phyloP scores from a whole-genome alignment of 257 asterid genomes.

The Ilex asprella region DNA sequence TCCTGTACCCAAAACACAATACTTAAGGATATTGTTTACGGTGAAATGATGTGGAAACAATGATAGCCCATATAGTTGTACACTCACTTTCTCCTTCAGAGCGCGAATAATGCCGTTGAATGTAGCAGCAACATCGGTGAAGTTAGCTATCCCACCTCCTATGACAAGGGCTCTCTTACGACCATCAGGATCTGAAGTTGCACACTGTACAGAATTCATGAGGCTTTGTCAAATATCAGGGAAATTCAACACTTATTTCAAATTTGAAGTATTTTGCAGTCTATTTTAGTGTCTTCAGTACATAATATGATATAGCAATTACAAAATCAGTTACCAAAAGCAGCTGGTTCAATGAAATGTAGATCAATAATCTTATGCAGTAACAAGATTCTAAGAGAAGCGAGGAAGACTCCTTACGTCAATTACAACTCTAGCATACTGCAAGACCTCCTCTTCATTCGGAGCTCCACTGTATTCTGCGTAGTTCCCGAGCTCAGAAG shows the following conservation, averaged over 20 bases:
- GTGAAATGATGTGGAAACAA: no score
- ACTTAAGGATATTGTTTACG: no score
- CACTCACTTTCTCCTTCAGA: slow-evolving; percentile 70
- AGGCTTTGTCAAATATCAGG: neutral
- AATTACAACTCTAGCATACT: slow-evolving; percentile 91
- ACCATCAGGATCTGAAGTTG: slow-evolving; percentile 92
- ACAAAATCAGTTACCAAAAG: no score
- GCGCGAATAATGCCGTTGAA: slow-evolving; percentile 91
- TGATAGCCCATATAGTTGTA: neutral
- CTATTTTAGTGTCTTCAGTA: no score
- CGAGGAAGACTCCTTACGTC: slow-evolving; percentile 43
- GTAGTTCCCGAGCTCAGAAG: slow-evolving; percentile 91
- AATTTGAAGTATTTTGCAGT: no score
- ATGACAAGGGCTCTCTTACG: slow-evolving; percentile 79
- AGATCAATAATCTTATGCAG: no score
- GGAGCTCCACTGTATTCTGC: slow-evolving; percentile 99
- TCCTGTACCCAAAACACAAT: slow-evolving; percentile 37
- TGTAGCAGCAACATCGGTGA: slow-evolving; percentile 93
- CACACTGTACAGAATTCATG: slow-evolving; percentile 50
- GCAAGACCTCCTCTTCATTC: slow-evolving; percentile 91
- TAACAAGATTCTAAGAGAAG: no score
- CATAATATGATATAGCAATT: no score
- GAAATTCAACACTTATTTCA: no score
- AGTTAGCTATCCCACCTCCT: slow-evolving; percentile 96
- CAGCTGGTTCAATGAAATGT: no score